phyloP scores from a whole-genome alignment of 1,284 basidiomycete genomes.

The Termitomyces sp. region DNA sequence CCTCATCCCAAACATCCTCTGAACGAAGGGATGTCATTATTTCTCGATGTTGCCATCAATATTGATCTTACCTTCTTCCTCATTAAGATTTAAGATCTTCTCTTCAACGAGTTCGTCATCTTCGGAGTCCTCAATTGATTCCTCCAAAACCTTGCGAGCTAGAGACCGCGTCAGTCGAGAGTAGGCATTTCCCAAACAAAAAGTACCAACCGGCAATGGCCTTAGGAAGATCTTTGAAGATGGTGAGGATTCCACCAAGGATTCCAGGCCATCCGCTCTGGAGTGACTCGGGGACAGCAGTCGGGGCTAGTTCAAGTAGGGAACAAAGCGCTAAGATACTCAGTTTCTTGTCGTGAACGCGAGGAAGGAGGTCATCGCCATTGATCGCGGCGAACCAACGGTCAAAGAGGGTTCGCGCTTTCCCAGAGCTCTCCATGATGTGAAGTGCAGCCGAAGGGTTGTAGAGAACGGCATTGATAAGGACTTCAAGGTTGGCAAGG shows the following conservation, averaged over 20 bases:
- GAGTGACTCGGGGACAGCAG: slow-evolving; percentile 51
- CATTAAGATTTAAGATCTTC: slow-evolving; percentile 60
- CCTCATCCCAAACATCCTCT: slow-evolving; percentile 83
- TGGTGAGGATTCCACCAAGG: slow-evolving; percentile 59
- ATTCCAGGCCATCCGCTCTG: slow-evolving; percentile 72
- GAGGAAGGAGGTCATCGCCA: slow-evolving; percentile 52
- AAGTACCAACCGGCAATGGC: slow-evolving; percentile 58
- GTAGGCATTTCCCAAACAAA: not conserved
- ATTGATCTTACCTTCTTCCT: slow-evolving; percentile 58
- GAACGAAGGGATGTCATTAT: not conserved
- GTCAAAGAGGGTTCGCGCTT: slow-evolving; percentile 70
- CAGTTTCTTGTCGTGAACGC: slow-evolving; percentile 92
- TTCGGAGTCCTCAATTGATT: slow-evolving; percentile 47
- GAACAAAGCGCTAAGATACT: slow-evolving; percentile 72
- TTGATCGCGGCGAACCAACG: slow-evolving; percentile 75
- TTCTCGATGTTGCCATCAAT: not conserved
- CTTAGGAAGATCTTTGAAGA: slow-evolving; percentile 72
- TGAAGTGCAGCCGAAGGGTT: slow-evolving; percentile 75
- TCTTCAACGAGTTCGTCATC: slow-evolving; percentile 62
- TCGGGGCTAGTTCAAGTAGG: slow-evolving; percentile 63
- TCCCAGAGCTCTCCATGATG: slow-evolving; percentile 64
- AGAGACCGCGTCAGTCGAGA: not conserved
- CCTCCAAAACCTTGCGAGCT: slow-evolving; percentile 68
- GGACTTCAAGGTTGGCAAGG: slow-evolving; percentile 77
- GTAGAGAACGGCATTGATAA: slow-evolving; percentile 84